Conservation (phyloP, 2,329 filamentous ascomycete genomes). For the Fusarium coicis region DNA sequence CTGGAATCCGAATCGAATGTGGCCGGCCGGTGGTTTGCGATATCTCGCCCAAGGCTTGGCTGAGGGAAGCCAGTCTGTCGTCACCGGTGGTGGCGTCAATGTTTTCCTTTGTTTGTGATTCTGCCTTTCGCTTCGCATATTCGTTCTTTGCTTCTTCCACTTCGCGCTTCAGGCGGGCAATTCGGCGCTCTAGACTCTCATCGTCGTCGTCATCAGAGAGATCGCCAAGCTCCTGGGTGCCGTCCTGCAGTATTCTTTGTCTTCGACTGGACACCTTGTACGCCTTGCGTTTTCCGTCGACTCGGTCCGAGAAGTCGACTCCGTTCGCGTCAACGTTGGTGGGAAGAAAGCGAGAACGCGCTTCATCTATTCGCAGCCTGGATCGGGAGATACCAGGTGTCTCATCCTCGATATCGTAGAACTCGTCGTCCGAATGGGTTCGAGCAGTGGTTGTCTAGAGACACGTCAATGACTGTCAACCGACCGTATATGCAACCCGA, state of each 20-base stretch:
- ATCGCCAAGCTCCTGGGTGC: conserved; percentile 76
- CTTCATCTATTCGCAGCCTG: conserved; percentile 79
- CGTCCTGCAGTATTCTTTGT: conserved; percentile 70
- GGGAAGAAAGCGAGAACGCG: conserved; percentile 82
- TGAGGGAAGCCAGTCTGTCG: conserved; percentile 69
- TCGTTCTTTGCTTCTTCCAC: conserved; percentile 78
- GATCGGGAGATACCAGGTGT: conserved; percentile 77
- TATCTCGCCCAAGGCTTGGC: conserved; percentile 77
- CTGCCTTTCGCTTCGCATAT: conserved; percentile 64
- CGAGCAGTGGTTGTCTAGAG: conserved; percentile 64
- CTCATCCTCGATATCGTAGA: conserved; percentile 71
- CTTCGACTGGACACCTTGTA: conserved; percentile 80
- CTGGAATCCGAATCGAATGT: conserved; percentile 20
- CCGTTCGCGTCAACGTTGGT: conserved; percentile 79
- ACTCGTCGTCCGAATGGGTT: conserved; percentile 71
- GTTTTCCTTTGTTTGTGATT: conserved; percentile 57
- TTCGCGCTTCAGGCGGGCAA: conserved; percentile 85
- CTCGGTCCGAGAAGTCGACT: conserved; percentile 90
- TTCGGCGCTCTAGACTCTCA: conserved; percentile 79
- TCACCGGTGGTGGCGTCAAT: conserved; percentile 57
- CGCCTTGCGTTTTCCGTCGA: conserved; percentile 83
- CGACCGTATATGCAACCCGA: not conserved
- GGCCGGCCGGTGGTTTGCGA: conserved; percentile 46
- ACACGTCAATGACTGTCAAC: conserved; percentile 36
- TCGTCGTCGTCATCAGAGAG: conserved; percentile 78